Conservation (phyloP, 108 stramenopile species). For the Aurantiochytrium sp. region DNA sequence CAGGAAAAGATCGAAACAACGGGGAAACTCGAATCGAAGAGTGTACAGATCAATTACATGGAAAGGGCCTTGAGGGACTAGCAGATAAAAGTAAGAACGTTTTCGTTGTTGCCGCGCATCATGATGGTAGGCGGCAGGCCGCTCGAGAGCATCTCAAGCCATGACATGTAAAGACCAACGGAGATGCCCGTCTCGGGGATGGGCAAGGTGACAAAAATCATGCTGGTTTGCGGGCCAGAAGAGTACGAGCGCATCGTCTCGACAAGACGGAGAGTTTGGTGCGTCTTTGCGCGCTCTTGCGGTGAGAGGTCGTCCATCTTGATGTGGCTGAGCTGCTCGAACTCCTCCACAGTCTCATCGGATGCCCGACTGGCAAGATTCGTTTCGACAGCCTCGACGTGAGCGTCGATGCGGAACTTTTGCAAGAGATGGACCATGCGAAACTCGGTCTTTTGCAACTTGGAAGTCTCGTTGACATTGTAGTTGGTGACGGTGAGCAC, state of each 20-base stretch:
- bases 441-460: background rate
- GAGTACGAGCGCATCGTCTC: background rate
- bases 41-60: background rate
- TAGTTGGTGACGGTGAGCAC: conserved; percentile 15
- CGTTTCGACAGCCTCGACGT: background rate
- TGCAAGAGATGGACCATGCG: background rate
- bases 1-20: no score
- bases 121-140: background rate
- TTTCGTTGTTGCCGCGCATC: background rate
- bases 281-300: background rate
- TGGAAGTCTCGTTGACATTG: background rate
- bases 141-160: background rate
- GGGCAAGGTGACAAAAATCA: background rate
- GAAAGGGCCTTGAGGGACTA: background rate
- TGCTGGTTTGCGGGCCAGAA: background rate
- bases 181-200: background rate
- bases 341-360: background rate
- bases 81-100: background rate
- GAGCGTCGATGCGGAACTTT: conserved; percentile 11
- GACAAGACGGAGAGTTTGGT: background rate
- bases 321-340: background rate
- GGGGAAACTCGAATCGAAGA: no score
- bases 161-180: background rate
- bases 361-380: background rate
- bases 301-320: background rate